phyloP scores from a whole-genome alignment of 306 rosid genomes.

The Prunus fruticosa region DNA sequence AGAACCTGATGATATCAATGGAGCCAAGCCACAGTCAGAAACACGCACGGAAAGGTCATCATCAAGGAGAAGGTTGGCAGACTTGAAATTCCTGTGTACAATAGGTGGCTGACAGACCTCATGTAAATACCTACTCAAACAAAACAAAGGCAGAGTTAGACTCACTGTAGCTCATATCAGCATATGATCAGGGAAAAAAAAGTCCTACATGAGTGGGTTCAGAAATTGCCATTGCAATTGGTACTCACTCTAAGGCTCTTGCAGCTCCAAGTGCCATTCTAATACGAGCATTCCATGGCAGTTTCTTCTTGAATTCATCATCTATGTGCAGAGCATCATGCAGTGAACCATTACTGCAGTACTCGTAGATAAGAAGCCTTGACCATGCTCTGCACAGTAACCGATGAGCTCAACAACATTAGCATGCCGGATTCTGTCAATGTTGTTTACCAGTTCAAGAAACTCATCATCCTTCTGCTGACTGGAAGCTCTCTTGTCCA shows the following conservation, averaged over 20 bases:
- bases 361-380: conserved; percentile 92
- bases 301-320: conserved; percentile 56
- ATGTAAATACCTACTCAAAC: conserved; percentile 73
- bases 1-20: conserved; percentile 87
- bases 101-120: conserved; percentile 86
- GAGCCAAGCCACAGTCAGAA: conserved; percentile 96
- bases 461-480: conserved; percentile 76
- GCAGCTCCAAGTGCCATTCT: conserved; percentile 95
- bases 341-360: conserved; percentile 79
- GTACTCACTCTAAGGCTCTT: conserved; percentile 94
- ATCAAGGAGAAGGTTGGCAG: conserved; percentile 88
- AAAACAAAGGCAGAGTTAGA: conserved; percentile 25
- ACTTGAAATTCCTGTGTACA: conserved; percentile 86
- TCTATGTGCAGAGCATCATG: conserved; percentile 78
- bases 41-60: conserved; percentile 68
- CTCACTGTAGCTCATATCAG: background rate
- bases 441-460: conserved; percentile 71
- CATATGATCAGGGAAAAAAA: background rate
- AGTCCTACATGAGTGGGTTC: background rate
- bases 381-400: conserved; percentile 93
- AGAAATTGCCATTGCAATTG: background rate
- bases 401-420: conserved; percentile 85
- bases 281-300: conserved; percentile 82
- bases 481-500: conserved; percentile 61
- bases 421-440: conserved; percentile 77